Base-by-base conservation (phyloP, 2,329 filamentous ascomycete genomes). In the Chaetomium globosum region DNA sequence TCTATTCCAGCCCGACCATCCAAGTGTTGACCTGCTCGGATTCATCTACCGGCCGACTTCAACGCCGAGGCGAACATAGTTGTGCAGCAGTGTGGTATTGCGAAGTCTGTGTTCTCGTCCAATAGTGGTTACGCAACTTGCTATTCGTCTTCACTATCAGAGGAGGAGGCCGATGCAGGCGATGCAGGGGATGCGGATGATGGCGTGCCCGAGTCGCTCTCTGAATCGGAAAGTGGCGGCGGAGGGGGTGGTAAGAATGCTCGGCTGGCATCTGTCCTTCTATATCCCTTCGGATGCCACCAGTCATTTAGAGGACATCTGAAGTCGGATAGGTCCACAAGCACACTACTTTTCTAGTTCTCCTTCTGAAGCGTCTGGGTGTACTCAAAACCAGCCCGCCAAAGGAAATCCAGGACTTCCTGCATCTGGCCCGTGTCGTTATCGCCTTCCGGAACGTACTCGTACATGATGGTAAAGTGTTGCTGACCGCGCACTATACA, bases 291-390 rank as follows among this genome's bases (percentile, higher is more conserved):
- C 10, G 9, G 16, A 13, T 52, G 53, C 61, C 61, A 58, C 1
- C 2, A 8, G 13, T 57, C 39, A 26, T 30, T 21, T 5, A 26
- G 9, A 7, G 53, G 28, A 16, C 53, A 52, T 21, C 57, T 28
- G n/a, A 63, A n/a, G 21, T 63, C 53, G 30, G 54, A 58, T 7
- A 28, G 7, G 36, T 62, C 60, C 43, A 63, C 54, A 19, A 52
- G 53, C 43, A 63, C 53, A 3, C 61, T 30, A 21, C 54, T 63
- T 46, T 63, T 63, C 53, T 53, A 63, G 53, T 63, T 58, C 46
- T 63, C 53, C 31, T 57, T 57, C 19, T 54, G 43, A 48, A 63
- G 30, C 60, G 43, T 30, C 53, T 63, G 52, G 39, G 10, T 13
- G 39, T 28, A 55, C 2, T 36, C 28, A 16, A 56, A 62, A 16